Evolutionary conservation across 768 basidiomycete species (phyloP).

Genomic region (Boletus coccyginus): DNA sequence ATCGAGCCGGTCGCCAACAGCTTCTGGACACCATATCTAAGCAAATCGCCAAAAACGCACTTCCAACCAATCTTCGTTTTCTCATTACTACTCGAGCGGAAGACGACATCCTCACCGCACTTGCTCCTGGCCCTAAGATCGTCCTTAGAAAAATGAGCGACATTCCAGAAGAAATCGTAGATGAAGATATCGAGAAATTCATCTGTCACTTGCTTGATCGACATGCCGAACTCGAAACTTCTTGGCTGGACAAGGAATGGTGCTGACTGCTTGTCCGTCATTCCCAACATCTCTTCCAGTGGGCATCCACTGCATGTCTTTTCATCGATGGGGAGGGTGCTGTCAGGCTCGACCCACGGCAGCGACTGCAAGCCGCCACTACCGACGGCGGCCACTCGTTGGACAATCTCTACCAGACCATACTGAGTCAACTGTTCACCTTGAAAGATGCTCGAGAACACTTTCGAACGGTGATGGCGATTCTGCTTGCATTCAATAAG

Average conservation of each 20-base stretch:
- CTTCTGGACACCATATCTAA: conserved; percentile 15
- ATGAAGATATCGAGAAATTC: conserved; percentile 1
- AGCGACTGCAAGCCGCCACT: background rate
- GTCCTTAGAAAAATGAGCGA: background rate
- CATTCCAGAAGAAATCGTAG: background rate
- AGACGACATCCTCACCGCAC: background rate
- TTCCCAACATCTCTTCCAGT: conserved; percentile 24
- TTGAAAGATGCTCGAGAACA: background rate
- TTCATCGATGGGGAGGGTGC: conserved; percentile 9
- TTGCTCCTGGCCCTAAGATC: background rate
- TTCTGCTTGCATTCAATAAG: background rate
- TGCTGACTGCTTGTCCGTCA: conserved; percentile 9
- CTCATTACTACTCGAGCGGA: conserved; percentile 21
- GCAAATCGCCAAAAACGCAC: background rate
- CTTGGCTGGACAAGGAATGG: conserved; percentile 12
- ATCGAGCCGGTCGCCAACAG: background rate
- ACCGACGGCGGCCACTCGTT: background rate
- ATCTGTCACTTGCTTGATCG: background rate
- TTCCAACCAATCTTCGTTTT: conserved; percentile 16
- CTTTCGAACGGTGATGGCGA: background rate
- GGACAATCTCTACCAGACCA: background rate
- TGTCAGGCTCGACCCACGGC: background rate
- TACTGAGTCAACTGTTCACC: background rate
- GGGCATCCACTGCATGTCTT: conserved; percentile 11
- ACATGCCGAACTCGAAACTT: background rate